Evolutionary conservation across 805 yeast species (phyloP).

Genomic region (Nematodospora valgi): DNA sequence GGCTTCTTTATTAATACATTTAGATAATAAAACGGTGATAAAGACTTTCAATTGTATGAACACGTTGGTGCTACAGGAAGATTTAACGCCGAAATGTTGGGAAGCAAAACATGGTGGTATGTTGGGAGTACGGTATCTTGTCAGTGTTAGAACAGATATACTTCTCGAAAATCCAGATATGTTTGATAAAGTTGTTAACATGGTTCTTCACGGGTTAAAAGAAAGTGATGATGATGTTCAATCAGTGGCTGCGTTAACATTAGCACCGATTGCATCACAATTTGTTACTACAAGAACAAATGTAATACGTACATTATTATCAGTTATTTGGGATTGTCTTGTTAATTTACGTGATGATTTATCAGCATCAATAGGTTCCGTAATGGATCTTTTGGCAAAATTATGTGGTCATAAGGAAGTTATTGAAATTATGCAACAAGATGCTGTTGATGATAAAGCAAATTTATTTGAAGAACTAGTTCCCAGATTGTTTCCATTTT

Average conservation of each 20-base stretch:
- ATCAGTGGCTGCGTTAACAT: slow-evolving; percentile 91
- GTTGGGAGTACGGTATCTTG: slow-evolving; percentile 88
- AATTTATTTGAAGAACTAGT: slow-evolving; percentile 70
- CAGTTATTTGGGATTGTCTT: slow-evolving; percentile 88
- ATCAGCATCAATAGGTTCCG: slow-evolving; percentile 92
- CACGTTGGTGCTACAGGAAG: slow-evolving; percentile 63
- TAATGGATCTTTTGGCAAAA: slow-evolving; percentile 89
- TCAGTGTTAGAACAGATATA: slow-evolving; percentile 82
- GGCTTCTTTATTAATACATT: slow-evolving; percentile 81
- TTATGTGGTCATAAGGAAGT: slow-evolving; percentile 81
- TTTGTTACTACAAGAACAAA: slow-evolving; percentile 65
- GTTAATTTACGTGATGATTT: slow-evolving; percentile 85
- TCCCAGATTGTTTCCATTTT: slow-evolving; percentile 89
- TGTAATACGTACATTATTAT: slow-evolving; percentile 46
- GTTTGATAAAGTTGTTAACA: slow-evolving; percentile 68
- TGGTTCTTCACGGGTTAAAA: slow-evolving; percentile 81
- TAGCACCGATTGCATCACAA: slow-evolving; percentile 85
- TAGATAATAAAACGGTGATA: slow-evolving; percentile 55
- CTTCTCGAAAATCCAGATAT: slow-evolving; percentile 54
- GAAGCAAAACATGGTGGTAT: slow-evolving; percentile 98
- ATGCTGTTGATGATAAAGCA: slow-evolving; percentile 44
- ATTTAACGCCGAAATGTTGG: slow-evolving; percentile 64
- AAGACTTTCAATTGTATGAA: slow-evolving; percentile 64
- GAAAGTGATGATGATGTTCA: slow-evolving; percentile 83
- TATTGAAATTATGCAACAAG: slow-evolving; percentile 62